Evolutionary conservation across 139 green algal species (phyloP), one percentile per base, ranked within the genome.

Genomic region (Closterium sp.): DNA sequence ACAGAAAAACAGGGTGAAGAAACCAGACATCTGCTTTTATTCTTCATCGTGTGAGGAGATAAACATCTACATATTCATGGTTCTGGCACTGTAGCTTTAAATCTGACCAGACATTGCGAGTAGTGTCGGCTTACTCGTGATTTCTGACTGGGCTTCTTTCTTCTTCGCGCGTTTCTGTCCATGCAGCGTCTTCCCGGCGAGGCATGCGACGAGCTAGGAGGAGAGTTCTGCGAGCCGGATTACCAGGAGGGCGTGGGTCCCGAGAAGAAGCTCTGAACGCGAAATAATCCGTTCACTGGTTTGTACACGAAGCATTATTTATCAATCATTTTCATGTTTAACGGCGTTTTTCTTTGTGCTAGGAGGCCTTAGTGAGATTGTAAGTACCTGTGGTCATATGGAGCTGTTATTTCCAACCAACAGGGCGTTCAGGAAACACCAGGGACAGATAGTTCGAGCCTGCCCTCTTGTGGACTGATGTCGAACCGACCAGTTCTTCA

Each of bases 121-220:
- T 66, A 21, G 38, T 12, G 38, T 66, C 21, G 38, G 38, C 55
- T 76, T 76, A 28, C 55, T 76, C 55, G 55, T 76, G 55, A 19
- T 19, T 76, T 19, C 25, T 19, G 5, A 76, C 23, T 4, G 55
- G 55, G 12, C 55, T 87, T 2, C 4, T 87, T 87, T 87, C 84
- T 87, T 34, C 33, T 87, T 34, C 25, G 21, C 43, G 19, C 21
- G 4, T 91, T 90, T 32, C 64, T 30, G 81, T 92, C 30, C 86
- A 7, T 94, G 89, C 89, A 94, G 91, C 21, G 91, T 94, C 7
- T 94, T 94, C 32, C 91, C 87, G 91, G 81, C 35, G 91, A 94
- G 84, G 91, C 91, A 32, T 94, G 91, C 33, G 91, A 94, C 90
- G 91, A 94, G 30, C 89, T 94, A 32, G 91, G 91, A 32, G 91